Percentiles rank a stretch among this genome's conserved stretches.
These are phyloP conservation scores for Pythium sukuiense DNA, from an alignment of 352 stramenopile genomes.

Conservation along the genomic window DNA sequence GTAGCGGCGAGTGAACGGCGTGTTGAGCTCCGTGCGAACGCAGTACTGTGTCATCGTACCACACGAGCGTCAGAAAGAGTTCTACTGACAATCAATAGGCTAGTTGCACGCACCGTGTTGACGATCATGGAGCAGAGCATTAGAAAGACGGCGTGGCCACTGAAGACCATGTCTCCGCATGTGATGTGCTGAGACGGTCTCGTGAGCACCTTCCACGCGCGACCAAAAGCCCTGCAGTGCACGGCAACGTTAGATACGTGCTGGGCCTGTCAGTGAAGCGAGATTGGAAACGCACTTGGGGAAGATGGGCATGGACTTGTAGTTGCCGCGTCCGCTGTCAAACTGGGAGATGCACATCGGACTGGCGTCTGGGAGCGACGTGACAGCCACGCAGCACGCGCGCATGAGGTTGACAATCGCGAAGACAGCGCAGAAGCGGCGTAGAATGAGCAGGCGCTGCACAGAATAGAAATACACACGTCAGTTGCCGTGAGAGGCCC, in stretches of 20 bases:
- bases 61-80: neutral
- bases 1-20: slow-evolving; percentile 77
- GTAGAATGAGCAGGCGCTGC: slow-evolving; percentile 79
- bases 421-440: slow-evolving; percentile 83
- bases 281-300: slow-evolving; percentile 53
- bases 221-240: slow-evolving; percentile 56
- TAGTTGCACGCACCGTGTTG: slow-evolving; percentile 50
- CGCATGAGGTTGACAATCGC: slow-evolving; percentile 86
- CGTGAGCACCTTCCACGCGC: slow-evolving; percentile 82
- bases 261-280: too few relatives aligned
- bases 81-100: neutral
- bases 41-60: slow-evolving; percentile 56
- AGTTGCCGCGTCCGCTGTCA: slow-evolving; percentile 51
- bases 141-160: slow-evolving; percentile 83
- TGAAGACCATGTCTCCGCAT: slow-evolving; percentile 90
- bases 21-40: slow-evolving; percentile 77
- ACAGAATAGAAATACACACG: neutral
- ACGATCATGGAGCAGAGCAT: slow-evolving; percentile 83
- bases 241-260: neutral
- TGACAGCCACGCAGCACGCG: slow-evolving; percentile 84
- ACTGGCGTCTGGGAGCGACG: slow-evolving; percentile 82
- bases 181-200: slow-evolving; percentile 85
- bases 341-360: slow-evolving; percentile 89
- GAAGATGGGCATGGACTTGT: slow-evolving; percentile 88
- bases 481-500: too few relatives aligned